phyloP scores from a whole-genome alignment of 1,284 basidiomycete species.

The Pyrrhoderma lamaoense region DNA sequence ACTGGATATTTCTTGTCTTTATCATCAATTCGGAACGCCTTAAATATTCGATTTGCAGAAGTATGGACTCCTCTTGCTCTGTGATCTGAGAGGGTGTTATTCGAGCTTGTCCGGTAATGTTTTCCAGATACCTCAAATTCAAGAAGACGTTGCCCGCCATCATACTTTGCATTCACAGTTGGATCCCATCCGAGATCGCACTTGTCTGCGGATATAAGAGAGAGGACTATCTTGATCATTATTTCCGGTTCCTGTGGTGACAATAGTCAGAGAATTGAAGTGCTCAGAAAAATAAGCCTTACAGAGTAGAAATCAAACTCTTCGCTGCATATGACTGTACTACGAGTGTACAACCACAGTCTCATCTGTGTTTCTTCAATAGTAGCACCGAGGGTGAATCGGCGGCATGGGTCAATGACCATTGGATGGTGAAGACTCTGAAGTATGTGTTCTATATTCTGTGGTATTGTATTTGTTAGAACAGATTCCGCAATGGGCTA shows the following conservation, averaged over 20 bases:
- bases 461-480: too few species aligned
- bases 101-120: neutral
- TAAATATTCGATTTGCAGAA: neutral
- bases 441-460: too few species aligned
- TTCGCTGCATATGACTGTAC: too few species aligned
- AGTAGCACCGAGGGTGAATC: too few species aligned
- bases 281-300: too few species aligned
- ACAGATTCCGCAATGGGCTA: too few species aligned
- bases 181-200: conserved; percentile 5
- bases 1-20: neutral
- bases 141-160: neutral
- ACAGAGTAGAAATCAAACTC: too few species aligned
- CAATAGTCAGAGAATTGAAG: too few species aligned
- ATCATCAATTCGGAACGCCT: neutral
- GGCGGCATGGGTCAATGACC: too few species aligned
- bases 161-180: neutral
- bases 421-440: too few species aligned
- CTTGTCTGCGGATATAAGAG: neutral
- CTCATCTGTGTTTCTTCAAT: too few species aligned
- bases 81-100: neutral
- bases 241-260: neutral
- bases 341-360: too few species aligned
- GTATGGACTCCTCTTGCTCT: neutral
- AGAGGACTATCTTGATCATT: neutral
- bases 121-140: neutral